Percentiles rank a stretch among this genome's conserved stretches.
These are phyloP conservation scores for Aspergillus intermedius DNA, from an alignment of 2,329 filamentous ascomycete genomes.

Conservation along the genomic window DNA sequence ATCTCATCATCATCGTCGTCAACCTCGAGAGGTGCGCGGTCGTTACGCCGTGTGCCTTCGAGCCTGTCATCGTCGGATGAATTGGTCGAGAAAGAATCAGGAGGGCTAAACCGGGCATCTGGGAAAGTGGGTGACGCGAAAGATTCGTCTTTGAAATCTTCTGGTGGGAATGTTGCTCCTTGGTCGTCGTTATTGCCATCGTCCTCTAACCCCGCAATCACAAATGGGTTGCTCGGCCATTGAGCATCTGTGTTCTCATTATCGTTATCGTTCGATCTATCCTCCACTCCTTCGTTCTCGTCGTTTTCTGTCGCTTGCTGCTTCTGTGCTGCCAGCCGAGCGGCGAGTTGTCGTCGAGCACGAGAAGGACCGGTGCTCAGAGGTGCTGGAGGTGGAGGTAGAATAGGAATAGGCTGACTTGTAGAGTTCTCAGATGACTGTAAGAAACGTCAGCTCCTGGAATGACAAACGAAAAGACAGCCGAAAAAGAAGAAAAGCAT, in stretches of 20 bases:
- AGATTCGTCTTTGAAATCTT: conserved; percentile 25
- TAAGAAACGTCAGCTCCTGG: not conserved
- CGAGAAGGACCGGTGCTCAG: conserved; percentile 81
- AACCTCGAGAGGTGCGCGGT: conserved; percentile 52
- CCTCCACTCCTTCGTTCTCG: conserved; percentile 22
- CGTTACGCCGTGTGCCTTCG: conserved; percentile 34
- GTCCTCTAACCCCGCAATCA: conserved; percentile 32
- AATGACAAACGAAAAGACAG: not conserved
- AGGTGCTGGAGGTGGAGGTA: conserved; percentile 61
- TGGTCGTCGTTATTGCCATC: conserved; percentile 19
- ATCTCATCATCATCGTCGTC: conserved; percentile 48
- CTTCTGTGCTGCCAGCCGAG: conserved; percentile 69
- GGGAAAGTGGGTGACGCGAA: conserved; percentile 32
- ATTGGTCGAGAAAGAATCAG: conserved; percentile 33
- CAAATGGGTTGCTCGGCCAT: conserved; percentile 33
- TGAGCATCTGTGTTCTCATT: conserved; percentile 18
- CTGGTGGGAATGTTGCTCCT: conserved; percentile 24
- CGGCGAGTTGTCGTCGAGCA: conserved; percentile 83
- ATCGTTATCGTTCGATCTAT: conserved; percentile 16
- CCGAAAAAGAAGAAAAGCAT: not conserved
- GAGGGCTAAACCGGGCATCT: conserved; percentile 34
- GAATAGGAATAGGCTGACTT: conserved; percentile 39
- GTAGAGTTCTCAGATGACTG: conserved; percentile 26
- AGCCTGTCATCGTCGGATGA: conserved; percentile 38
- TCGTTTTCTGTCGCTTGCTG: conserved; percentile 51